phyloP scores from a whole-genome alignment of 2,329 filamentous ascomycete genomes.

The Monosporascus sp. region DNA sequence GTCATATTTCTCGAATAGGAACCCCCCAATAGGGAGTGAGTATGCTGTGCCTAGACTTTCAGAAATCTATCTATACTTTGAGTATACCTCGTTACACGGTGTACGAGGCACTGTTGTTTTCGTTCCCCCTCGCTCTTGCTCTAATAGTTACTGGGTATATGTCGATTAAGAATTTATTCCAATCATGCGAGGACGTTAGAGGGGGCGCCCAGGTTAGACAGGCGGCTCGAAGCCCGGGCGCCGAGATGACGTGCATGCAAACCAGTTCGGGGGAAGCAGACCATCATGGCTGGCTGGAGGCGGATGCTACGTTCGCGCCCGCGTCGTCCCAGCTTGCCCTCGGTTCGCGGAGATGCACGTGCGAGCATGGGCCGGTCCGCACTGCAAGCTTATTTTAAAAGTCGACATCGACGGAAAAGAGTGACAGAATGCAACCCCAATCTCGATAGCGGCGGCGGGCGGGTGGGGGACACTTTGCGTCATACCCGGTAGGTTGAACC shows the following conservation, averaged over 20 bases:
- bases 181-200: background rate
- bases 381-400: too few relatives aligned
- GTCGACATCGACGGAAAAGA: too few relatives aligned
- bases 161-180: background rate
- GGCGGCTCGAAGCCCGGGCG: background rate
- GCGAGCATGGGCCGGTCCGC: background rate
- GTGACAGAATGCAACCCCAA: too few relatives aligned
- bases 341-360: background rate
- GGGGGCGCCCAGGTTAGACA: background rate
- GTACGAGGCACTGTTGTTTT: background rate
- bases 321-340: background rate
- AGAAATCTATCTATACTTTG: background rate
- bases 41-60: background rate
- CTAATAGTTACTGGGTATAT: background rate
- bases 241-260: background rate
- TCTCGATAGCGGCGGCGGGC: too few relatives aligned
- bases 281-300: background rate
- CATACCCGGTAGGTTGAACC: too few relatives aligned
- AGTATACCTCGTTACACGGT: background rate
- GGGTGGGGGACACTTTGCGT: too few relatives aligned
- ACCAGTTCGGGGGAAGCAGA: background rate
- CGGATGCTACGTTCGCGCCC: background rate
- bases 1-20: background rate
- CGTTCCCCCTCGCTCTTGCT: background rate
- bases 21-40: background rate